Evolutionary conservation across 192 early-diverging fungal species (phyloP).

Genomic region (Backusella liffmaniae): DNA sequence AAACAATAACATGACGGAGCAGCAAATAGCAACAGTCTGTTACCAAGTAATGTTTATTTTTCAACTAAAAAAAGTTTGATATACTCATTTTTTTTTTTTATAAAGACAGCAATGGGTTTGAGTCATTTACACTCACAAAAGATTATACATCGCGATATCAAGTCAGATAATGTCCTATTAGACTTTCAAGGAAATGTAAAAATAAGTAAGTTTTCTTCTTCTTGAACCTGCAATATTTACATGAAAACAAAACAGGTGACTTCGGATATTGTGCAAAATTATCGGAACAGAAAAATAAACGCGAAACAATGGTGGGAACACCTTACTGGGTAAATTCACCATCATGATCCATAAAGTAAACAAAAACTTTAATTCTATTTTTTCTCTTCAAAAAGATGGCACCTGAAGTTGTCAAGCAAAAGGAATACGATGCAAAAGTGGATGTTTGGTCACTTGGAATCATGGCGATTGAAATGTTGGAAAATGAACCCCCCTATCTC

Average conservation of each 20-base stretch:
- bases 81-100: background rate
- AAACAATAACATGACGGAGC: conserved; percentile 75
- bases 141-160: conserved; percentile 89
- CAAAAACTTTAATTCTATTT: background rate
- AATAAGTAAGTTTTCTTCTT: conserved; percentile 40
- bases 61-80: background rate
- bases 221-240: background rate
- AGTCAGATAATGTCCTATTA: conserved; percentile 83
- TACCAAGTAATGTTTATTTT: conserved; percentile 41
- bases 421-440: conserved; percentile 91
- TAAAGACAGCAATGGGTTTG: conserved; percentile 66
- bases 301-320: conserved; percentile 85
- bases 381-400: conserved; percentile 63
- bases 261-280: conserved; percentile 88
- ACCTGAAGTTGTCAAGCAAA: conserved; percentile 92
- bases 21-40: conserved; percentile 84
- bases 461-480: conserved; percentile 98
- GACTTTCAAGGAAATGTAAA: conserved; percentile 71
- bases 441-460: conserved; percentile 98
- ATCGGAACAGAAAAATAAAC: conserved; percentile 65
- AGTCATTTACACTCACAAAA: conserved; percentile 71
- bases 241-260: conserved; percentile 38
- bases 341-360: background rate
- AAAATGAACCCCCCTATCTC: conserved; percentile 95
- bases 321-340: conserved; percentile 72